Evolutionary conservation across 140 eudicot genomes (phyloP).

Genomic region (Cichorium intybus): DNA sequence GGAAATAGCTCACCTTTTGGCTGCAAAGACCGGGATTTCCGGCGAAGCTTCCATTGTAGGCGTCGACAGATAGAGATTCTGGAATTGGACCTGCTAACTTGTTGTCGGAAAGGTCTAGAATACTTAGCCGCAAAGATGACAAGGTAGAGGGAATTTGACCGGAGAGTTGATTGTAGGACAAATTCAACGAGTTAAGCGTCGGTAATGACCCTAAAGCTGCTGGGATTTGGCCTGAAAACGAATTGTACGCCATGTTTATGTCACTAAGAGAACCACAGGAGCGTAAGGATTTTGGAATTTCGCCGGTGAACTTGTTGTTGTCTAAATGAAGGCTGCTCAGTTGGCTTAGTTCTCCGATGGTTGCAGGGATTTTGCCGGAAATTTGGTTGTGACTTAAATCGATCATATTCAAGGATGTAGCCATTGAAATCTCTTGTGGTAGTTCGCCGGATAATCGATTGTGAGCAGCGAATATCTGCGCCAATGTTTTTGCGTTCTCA

Average conservation of each 20-base stretch:
- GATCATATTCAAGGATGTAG: conserved; percentile 38
- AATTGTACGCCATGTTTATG: conserved; percentile 65
- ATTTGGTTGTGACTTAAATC: conserved; percentile 66
- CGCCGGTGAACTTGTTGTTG: conserved; percentile 55
- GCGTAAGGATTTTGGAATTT: conserved; percentile 61
- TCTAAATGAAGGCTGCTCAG: conserved; percentile 53
- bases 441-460: conserved; percentile 70
- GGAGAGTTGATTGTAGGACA: conserved; percentile 61
- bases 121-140: conserved; percentile 58
- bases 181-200: conserved; percentile 58
- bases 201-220: conserved; percentile 52
- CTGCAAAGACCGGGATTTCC: conserved; percentile 84
- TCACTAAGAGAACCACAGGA: conserved; percentile 57
- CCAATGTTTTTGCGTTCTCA: conserved; percentile 47
- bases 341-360: conserved; percentile 52
- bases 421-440: conserved; percentile 51
- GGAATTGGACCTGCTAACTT: conserved; percentile 66
- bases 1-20: conserved; percentile 49
- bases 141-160: conserved; percentile 70
- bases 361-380: conserved; percentile 53
- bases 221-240: conserved; percentile 68
- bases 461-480: conserved; percentile 43
- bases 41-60: conserved; percentile 76
- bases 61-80: conserved; percentile 57
- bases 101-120: conserved; percentile 78